Evolutionary conservation across 352 stramenopile genomes (phyloP), one percentile per base, ranked within the genome.

Genomic region (Heterotrichella gracilis): DNA sequence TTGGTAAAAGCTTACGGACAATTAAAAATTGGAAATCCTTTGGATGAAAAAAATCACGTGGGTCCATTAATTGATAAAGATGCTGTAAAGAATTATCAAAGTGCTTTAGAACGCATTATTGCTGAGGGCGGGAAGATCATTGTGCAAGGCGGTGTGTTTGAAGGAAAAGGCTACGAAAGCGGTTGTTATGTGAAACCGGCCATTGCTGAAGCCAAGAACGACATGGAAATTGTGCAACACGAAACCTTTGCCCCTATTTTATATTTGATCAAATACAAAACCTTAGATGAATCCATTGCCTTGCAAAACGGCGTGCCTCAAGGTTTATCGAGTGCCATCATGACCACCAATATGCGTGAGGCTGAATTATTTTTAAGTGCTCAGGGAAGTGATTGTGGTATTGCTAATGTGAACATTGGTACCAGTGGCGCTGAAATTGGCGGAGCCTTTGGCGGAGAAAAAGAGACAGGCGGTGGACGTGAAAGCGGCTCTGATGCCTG

Each of bases 341-440:
- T 93, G 74, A 92, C 84, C 41, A 86, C 83, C 72, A 86, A 88
- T 73, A 82, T 90, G 74, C 77, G 80, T 22, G 82, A 85, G n/a
- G 83, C 90, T 68, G 90, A 91, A 74, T 85, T 89, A 76, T 93
- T 84, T 84, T 86, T 84, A 0, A 84, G 85, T 4, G 81, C 84
- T 4, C 71, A 80, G 23, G 85, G 85, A 70, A 90, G 83, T 68
- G 85, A 93, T 76, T 89, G 81, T 70, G 85, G 85, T 67, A 90
- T 93, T 67, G 84, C 92, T 53, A 93, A 93, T 76, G 76, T 92
- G 69, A 93, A 93, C 75, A 92, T 89, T 64, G 83, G 83, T 19
- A 82, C 84, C 4, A 89, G 81, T 24, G 85, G 85, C 69, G 85
- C 85, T 42, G 85, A 93, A 75, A 93, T 93, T 71, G 85, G 85